Evolutionary conservation across 805 yeast species (phyloP), one percentile per base, ranked within the genome.

Genomic region (Nakazawaea populi): DNA sequence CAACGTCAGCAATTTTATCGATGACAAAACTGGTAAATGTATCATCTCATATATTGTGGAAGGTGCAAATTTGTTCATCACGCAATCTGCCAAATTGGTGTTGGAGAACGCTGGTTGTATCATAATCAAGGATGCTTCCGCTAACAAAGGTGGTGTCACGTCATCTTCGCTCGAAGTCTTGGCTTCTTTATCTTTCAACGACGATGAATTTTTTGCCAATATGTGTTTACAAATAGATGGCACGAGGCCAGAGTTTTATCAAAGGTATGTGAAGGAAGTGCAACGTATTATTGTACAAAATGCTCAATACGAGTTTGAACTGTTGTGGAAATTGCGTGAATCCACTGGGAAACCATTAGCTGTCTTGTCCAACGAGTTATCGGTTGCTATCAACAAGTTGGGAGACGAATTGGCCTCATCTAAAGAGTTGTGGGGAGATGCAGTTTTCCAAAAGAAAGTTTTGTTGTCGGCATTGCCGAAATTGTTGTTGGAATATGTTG

Each of bases 101-200:
- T 75, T 92, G 51, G 99, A 94, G 71, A 73, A 77, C 42, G 94
- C 96, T 34, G 98, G 98, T 39, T 83, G 89, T 48, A 68, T 90
- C 48, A 76, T 94, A 48, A 88, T 89, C 72, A 94, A 94, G 69
- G 99, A 92, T 74, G 96, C 98, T 12, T 88, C 97, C 10, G 90
- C 97, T 43, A 92, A 92, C 72, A 92, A 92, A 72, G 99, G 99
- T 63, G 99, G 99, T 72, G 99, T 92, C 48, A 92, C 99, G 1
- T 91, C 97, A 2, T 90, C 97, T 1, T 91, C 97, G 1, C 75
- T 89, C 60, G 99, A 92, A 70, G 99, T 92, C 10, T 77, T 92
- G 59, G 97, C 97, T 8, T 92, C 99, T 2, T 80, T 92, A 54
- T 85, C 96, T 3, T 85, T 94, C 63, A 90, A 84, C 61, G 99